A percentile compares a stretch with the other conserved stretches of the same genome.
Conservation (phyloP, 352 stramenopile genomes). For the Phytophthora meadii region DNA sequence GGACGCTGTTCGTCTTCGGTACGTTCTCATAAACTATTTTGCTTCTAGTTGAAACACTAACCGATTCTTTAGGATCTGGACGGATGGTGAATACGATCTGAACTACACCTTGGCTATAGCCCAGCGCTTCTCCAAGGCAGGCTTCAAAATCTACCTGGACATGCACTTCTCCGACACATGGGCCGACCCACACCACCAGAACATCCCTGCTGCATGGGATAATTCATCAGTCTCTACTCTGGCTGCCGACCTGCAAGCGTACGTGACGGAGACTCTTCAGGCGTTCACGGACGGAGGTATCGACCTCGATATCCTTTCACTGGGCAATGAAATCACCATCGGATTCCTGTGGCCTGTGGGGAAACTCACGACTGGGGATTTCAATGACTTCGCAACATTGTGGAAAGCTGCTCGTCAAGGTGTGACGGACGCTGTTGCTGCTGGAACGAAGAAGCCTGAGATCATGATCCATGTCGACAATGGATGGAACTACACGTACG, state of each 20-base stretch:
- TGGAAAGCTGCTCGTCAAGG: slow-evolving; percentile 40
- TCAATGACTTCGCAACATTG: slow-evolving; percentile 38
- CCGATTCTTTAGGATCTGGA: slow-evolving; percentile 32
- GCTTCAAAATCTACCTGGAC: slow-evolving; percentile 48
- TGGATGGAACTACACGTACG: slow-evolving; percentile 42
- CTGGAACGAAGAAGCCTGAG: slow-evolving; percentile 35
- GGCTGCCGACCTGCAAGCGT: slow-evolving; percentile 27
- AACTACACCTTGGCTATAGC: slow-evolving; percentile 35
- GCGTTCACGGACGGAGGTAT: slow-evolving; percentile 41
- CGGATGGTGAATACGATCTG: slow-evolving; percentile 32
- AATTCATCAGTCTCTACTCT: slow-evolving; percentile 32
- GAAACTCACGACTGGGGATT: slow-evolving; percentile 33
- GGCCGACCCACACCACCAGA: slow-evolving; percentile 38
- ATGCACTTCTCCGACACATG: slow-evolving; percentile 51
- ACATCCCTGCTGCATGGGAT: slow-evolving; percentile 34
- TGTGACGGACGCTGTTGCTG: slow-evolving; percentile 34
- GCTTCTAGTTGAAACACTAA: neutral
- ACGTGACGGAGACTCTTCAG: slow-evolving; percentile 36
- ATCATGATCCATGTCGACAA: slow-evolving; percentile 52
- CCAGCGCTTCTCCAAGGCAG: slow-evolving; percentile 35
- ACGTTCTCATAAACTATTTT: neutral
- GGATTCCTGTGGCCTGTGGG: slow-evolving; percentile 40
- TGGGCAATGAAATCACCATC: slow-evolving; percentile 46
- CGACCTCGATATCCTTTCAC: slow-evolving; percentile 35
- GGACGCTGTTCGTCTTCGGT: slow-evolving; percentile 36